Percentiles rank a stretch among this genome's conserved stretches.
These are phyloP conservation scores for Heritiera littoralis DNA, from an alignment of 345 rosid genomes.

Conservation along the genomic window DNA sequence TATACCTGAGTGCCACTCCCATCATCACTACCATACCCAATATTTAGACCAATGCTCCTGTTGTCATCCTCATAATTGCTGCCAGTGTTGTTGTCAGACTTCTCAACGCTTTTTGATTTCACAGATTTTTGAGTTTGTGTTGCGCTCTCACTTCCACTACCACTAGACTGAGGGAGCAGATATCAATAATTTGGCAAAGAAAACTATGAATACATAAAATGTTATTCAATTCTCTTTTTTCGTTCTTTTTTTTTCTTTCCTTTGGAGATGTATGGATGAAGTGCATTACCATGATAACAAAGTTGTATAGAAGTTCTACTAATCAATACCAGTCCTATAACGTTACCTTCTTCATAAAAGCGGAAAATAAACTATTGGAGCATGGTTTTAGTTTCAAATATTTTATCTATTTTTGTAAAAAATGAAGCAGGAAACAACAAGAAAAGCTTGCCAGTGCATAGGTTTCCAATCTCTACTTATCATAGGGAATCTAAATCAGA, in stretches of 20 bases:
- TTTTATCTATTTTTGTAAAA: conserved; percentile 6
- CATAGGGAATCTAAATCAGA: conserved; percentile 13
- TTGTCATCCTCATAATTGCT: conserved; percentile 38
- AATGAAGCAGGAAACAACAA: conserved; percentile 5
- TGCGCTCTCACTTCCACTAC: conserved; percentile 50
- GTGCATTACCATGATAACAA: conserved; percentile 5
- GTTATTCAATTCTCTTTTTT: not conserved
- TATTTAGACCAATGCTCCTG: conserved; percentile 39
- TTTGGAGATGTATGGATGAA: not conserved
- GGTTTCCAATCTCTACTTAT: not conserved
- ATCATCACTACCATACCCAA: conserved; percentile 47
- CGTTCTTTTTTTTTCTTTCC: not conserved
- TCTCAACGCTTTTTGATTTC: conserved; percentile 39
- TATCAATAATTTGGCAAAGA: conserved; percentile 8
- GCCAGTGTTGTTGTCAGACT: conserved; percentile 31
- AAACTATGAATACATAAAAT: conserved; percentile 1
- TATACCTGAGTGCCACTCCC: conserved; percentile 57
- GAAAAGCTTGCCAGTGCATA: not conserved
- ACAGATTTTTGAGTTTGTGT: conserved; percentile 44
- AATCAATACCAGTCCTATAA: not conserved
- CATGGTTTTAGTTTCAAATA: not conserved
- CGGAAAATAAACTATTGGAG: not conserved
- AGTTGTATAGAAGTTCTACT: not conserved
- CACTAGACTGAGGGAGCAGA: conserved; percentile 41
- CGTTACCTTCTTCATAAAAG: not conserved